Base-by-base conservation (phyloP, 2,329 filamentous ascomycete genomes). In the Ceratocystis harringtonii region DNA sequence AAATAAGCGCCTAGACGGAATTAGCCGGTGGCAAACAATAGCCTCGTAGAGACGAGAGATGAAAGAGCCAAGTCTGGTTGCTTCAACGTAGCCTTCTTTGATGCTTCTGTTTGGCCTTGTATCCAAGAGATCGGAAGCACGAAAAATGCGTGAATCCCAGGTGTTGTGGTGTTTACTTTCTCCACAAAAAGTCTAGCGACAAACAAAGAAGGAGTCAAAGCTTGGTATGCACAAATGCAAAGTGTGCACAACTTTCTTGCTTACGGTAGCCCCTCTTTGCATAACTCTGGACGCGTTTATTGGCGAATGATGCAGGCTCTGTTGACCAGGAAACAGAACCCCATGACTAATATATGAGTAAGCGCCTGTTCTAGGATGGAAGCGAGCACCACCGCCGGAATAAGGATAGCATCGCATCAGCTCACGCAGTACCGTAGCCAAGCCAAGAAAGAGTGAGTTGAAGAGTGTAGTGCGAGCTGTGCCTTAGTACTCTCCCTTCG, bases 111-210 rank as follows among this genome's bases (percentile, higher is more conserved):
- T 52, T 28, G 32, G 22, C 36, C 58, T 41, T 41, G 36, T 12
- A 43, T n/a, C n/a, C 19, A 12, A 36, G 10, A 43, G 41, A 44
- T 55, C n/a, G 41, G 30, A 55, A n/a, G 45, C n/a, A 52, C 19
- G 28, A 63, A 63, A 50, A 50, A 50, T 62, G 43, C 10, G 41
- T 62, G 22, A 44, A 30, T 62, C 36, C 41, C 41, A 62, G 41
- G 19, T 48, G 41, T 58, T 58, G 55, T 58, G 55, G 55, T 58
- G 55, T 58, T 58, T 58, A 58, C 55, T 36, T 58, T 58, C 55
- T 58, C 55, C 55, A 58, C 55, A 58, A 58, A 57, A 58, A 58
- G 25, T 15, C 19, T 12, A 52, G 48, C 17, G 30, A 32, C 62
- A 64, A 25, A 64, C 44, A 64, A 55, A 17, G 30, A 25, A 25